Conservation (phyloP, 2,329 filamentous ascomycete species). For the Nemania bipapillata region DNA sequence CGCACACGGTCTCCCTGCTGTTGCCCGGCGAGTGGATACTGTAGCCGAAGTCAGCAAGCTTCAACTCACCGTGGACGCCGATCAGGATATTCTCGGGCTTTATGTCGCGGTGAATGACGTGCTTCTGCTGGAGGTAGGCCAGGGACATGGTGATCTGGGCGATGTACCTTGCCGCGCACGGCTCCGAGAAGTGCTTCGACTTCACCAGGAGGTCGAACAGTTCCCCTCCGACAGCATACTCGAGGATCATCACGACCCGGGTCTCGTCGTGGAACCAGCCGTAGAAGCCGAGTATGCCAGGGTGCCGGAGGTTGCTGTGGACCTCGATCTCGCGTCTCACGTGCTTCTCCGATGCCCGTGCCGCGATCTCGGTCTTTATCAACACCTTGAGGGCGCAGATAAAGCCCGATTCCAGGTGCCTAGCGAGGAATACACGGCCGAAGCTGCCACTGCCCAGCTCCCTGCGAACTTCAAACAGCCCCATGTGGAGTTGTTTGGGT, state of each 20-base stretch:
- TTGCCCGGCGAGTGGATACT: conserved; percentile 96
- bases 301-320: conserved; percentile 84
- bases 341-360: conserved; percentile 81
- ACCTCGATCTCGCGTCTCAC: conserved; percentile 88
- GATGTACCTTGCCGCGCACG: conserved; percentile 85
- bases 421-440: conserved; percentile 83
- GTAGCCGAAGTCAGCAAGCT: conserved; percentile 98
- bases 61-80: conserved; percentile 95
- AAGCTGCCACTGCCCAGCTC: conserved; percentile 88
- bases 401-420: conserved; percentile 80
- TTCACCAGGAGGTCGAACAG: conserved; percentile 84
- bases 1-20: conserved; percentile 90
- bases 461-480: conserved; percentile 92
- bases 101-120: conserved; percentile 95
- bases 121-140: conserved; percentile 91
- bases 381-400: conserved; percentile 87
- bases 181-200: conserved; percentile 81
- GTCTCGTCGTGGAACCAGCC: conserved; percentile 90
- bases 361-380: conserved; percentile 81
- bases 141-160: conserved; percentile 87
- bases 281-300: conserved; percentile 83
- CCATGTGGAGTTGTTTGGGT: conserved; percentile 73
- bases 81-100: conserved; percentile 97
- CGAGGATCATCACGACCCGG: conserved; percentile 84
- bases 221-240: conserved; percentile 87